Evolutionary conservation across 2,329 filamentous ascomycete species (phyloP), one percentile per base, ranked within the genome.

Genomic region (Cylindrodendrum hubeiense): DNA sequence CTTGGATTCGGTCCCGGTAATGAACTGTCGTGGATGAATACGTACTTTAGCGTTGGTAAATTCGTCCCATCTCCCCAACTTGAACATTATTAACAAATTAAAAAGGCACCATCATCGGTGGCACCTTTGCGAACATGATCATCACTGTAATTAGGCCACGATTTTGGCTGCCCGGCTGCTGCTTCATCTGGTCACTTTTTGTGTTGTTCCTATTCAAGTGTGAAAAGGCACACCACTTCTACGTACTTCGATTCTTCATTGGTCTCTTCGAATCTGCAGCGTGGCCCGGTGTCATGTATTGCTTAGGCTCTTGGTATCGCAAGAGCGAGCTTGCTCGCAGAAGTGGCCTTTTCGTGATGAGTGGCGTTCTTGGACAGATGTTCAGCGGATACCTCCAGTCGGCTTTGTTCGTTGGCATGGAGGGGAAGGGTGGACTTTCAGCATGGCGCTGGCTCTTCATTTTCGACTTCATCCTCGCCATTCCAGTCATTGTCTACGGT

Each of bases 301-400:
- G 86, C 22, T 80, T 90, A 7, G 87, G 85, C 0, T 87, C 82
- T 1, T 90, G 87, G 87, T 90, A 90, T 71, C 85, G 86, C 65
- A 85, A 82, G 52, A 82, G 83, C 13, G 88, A 90, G 69, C 82
- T 89, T 44, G 84, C 85, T 0, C 87, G 86, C 54, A 83, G 88
- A 3, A 86, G 87, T 47, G 85, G 82, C 8, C 75, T 90, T 2
- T 89, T 87, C 68, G 86, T 88, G 65, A 85, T 87, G n/a, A 86
- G 85, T 1, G 86, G 86, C 0, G 84, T 89, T 2, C 71, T 89
- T 0, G 80, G 80, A 0, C 71, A 77, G 51, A 80, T 80, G 77
- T 79, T 76, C 67, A 78, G 76, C 0, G 79, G 79, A 0, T 79
- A 79, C 53, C 67, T 80, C 1, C 78, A 81, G 39, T 66, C 76